Base-by-base conservation (phyloP, 768 basidiomycete species). In the Jaapia argillacea region DNA sequence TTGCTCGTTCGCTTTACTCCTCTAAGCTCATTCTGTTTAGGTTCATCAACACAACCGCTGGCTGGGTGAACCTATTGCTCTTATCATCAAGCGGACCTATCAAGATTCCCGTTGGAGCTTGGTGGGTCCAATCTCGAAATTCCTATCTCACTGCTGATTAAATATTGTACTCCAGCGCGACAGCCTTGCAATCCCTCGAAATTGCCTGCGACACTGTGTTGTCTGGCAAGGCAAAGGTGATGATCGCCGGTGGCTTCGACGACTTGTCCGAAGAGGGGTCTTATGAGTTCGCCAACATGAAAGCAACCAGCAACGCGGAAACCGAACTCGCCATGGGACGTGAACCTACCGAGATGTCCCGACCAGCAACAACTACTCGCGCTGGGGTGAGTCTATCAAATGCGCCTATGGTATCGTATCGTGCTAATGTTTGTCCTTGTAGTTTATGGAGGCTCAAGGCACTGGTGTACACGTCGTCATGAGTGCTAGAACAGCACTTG, bases 251-350 rank as follows among this genome's bases (percentile, higher is more conserved):
- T 60, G 96, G 96, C 45, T 97, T 93, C 67, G 96, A 99, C 57
- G 96, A 99, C 60, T 77, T 98, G 60, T 87, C 85, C 50, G 96
- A 99, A 63, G 96, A 99, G 65, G 96, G 94, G 14, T 97, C 94
- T 5, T 97, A 82, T 62, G 94, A 99, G 63, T 99, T 99, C 64
- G 96, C 92, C 40, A 97, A 98, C 71, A 99, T 99, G 96, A 96
- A 97, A 65, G 96, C 96, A 1, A 99, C 96, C 4, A 90, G 86
- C 65, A 97, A 94, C 57, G 84, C 93, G 1, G 89, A 92, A 63
- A 89, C 89, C 24, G 96, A 99, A 62, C 88, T 97, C 57, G 94
- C 93, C 3, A 96, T 96, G 86, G 96, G 96, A 48, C 92, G 96
- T 52, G 96, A 99, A 63, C 93, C 96, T 4, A 91, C 88, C 28